Conservation (phyloP, 2,329 filamentous ascomycete species). For the Claviceps africana region DNA sequence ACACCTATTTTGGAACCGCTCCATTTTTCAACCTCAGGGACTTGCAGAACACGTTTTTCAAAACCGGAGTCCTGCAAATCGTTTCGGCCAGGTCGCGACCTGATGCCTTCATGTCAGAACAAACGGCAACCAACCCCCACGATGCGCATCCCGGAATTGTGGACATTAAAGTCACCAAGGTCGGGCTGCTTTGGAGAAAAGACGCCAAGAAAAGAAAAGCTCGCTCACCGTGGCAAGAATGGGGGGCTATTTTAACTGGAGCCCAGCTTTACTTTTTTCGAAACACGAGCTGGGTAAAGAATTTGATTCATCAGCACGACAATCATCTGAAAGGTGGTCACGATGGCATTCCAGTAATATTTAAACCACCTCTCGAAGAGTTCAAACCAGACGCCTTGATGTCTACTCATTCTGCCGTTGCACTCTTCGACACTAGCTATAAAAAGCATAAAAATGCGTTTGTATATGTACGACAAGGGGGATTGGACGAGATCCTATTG, state of each 20-base stretch:
- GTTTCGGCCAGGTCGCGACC: constrained; percentile 86
- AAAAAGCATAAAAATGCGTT: constrained; percentile 95
- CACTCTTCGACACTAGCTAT: constrained; percentile 72
- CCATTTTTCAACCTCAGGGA: constrained; percentile 64
- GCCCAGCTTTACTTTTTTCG: constrained; percentile 95
- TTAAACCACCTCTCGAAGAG: constrained; percentile 75
- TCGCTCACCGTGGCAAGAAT: constrained; percentile 95
- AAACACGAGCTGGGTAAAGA: constrained; percentile 86
- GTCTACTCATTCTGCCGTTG: constrained; percentile 85
- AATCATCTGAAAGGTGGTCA: constrained; percentile 65
- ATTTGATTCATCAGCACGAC: constrained; percentile 77
- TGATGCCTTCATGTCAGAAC: constrained; percentile 86
- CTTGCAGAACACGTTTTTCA: constrained; percentile 78
- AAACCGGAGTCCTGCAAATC: constrained; percentile 84
- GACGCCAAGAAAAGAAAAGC: constrained; percentile 87
- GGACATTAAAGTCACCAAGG: constrained; percentile 94
- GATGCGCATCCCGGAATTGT: constrained; percentile 86
- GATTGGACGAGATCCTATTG: constrained; percentile 78
- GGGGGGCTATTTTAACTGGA: constrained; percentile 92
- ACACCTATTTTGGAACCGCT: constrained; percentile 70
- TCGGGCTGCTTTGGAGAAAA: constrained; percentile 89
- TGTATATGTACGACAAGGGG: constrained; percentile 73
- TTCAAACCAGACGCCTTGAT: constrained; percentile 92
- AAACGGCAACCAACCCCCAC: constrained; percentile 69
- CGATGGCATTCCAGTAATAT: constrained; percentile 64